A percentile compares a stretch with the other conserved stretches of the same genome.
Evolutionary conservation across 202 grass and related monocot genomes (phyloP).

Genomic region (Panicum virgatum): DNA sequence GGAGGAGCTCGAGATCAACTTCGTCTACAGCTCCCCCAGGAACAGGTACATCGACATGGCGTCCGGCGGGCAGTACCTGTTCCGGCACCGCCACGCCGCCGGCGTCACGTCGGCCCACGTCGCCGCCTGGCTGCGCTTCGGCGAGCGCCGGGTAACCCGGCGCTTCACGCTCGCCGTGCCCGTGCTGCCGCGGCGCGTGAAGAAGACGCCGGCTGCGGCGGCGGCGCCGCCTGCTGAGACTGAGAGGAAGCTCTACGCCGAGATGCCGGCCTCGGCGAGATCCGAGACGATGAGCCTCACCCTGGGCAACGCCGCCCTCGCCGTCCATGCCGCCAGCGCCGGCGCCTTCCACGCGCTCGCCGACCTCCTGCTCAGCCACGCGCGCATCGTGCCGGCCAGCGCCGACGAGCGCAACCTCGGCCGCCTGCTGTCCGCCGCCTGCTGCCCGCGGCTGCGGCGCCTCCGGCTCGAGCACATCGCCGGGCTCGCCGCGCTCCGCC

Average conservation of each 20-base stretch:
- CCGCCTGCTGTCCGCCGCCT: background rate
- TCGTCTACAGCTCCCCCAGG: background rate
- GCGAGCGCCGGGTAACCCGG: background rate
- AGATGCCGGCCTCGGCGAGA: background rate
- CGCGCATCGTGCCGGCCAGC: background rate
- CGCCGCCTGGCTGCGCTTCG: conserved; percentile 30
- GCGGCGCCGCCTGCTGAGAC: no score
- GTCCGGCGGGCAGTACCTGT: background rate
- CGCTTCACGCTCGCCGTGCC: conserved; percentile 18
- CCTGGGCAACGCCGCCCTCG: background rate
- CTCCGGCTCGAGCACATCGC: background rate
- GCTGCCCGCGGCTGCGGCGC: background rate
- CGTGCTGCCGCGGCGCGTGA: background rate
- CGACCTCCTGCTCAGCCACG: background rate
- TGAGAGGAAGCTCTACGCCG: background rate
- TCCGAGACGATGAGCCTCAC: background rate
- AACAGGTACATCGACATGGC: background rate
- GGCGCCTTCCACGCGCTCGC: conserved; percentile 7
- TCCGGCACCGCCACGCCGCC: background rate
- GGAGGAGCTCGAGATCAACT: conserved; percentile 28
- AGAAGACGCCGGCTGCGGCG: background rate
- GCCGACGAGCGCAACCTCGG: background rate
- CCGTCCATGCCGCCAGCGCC: background rate
- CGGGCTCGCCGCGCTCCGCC: background rate
- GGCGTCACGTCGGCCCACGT: conserved; percentile 5